Evolutionary conservation across 345 rosid genomes (phyloP).

Genomic region (Eucalyptus cloeziana): DNA sequence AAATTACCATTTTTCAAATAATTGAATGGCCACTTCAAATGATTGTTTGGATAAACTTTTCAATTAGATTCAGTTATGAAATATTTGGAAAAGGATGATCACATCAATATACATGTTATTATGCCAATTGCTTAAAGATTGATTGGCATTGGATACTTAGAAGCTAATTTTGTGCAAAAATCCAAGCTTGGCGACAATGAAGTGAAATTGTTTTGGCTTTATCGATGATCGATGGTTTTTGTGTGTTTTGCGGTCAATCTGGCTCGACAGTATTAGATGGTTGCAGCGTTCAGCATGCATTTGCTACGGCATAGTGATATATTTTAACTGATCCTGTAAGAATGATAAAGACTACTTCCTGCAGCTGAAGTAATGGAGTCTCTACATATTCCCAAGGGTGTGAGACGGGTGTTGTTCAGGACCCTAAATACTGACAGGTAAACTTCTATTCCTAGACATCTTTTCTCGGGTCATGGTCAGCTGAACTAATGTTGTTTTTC

Average conservation of each 20-base stretch:
- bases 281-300: not conserved
- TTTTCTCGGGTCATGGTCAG: not conserved
- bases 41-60: not conserved
- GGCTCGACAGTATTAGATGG: not conserved
- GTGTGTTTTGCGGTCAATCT: not conserved
- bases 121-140: too few species aligned
- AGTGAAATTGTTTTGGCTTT: not conserved
- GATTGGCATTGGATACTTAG: not conserved
- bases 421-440: conserved; percentile 82
- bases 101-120: not conserved
- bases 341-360: not conserved
- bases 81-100: not conserved
- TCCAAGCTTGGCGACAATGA: not conserved
- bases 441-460: not conserved
- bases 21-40: not conserved
- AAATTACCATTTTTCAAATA: not conserved
- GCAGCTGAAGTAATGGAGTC: conserved; percentile 83
- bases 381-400: conserved; percentile 66
- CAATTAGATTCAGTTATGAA: not conserved
- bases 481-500: not conserved
- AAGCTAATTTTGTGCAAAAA: not conserved
- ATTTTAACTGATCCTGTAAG: not conserved
- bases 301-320: not conserved
- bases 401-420: conserved; percentile 77
- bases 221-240: not conserved